These are phyloP conservation scores for Daedaleopsis nitida DNA, from an alignment of 768 basidiomycete genomes.

Conservation along the genomic window DNA sequence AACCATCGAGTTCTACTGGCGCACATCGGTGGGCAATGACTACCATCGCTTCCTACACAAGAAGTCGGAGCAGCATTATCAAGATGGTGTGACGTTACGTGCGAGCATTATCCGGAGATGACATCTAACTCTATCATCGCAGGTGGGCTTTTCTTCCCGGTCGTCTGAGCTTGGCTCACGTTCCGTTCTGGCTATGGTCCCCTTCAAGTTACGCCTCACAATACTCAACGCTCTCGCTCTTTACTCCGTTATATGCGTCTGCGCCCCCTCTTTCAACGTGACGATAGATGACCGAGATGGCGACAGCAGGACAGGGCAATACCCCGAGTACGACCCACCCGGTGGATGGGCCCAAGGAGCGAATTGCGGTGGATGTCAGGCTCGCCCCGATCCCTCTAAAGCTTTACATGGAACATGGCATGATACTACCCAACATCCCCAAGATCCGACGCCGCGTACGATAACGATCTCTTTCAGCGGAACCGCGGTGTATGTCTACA, in stretches of 20 bases:
- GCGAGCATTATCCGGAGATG: too few species aligned
- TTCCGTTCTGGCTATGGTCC: not conserved
- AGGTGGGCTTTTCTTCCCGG: not conserved
- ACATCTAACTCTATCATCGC: too few species aligned
- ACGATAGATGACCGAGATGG: not conserved
- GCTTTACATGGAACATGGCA: conserved; percentile 7
- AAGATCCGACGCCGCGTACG: not conserved
- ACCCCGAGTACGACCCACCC: not conserved
- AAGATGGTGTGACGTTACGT: too few species aligned
- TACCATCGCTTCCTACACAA: too few species aligned
- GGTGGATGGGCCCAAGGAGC: conserved; percentile 1
- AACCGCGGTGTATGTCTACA: conserved; percentile 7
- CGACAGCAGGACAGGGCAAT: not conserved
- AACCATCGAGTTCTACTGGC: too few species aligned
- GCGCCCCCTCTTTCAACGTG: not conserved
- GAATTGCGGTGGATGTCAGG: conserved; percentile 1
- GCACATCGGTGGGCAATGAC: too few species aligned
- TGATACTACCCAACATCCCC: conserved; percentile 1
- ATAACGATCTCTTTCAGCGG: conserved; percentile 6
- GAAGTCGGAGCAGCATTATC: too few species aligned
- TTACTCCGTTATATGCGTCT: not conserved
- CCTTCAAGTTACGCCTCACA: not conserved
- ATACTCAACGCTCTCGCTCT: not conserved
- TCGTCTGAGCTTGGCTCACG: not conserved
- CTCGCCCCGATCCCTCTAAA: not conserved